These are phyloP conservation scores for Sarocladium kiliense DNA, from an alignment of 2,329 filamentous ascomycete genomes.

Conservation along the genomic window DNA sequence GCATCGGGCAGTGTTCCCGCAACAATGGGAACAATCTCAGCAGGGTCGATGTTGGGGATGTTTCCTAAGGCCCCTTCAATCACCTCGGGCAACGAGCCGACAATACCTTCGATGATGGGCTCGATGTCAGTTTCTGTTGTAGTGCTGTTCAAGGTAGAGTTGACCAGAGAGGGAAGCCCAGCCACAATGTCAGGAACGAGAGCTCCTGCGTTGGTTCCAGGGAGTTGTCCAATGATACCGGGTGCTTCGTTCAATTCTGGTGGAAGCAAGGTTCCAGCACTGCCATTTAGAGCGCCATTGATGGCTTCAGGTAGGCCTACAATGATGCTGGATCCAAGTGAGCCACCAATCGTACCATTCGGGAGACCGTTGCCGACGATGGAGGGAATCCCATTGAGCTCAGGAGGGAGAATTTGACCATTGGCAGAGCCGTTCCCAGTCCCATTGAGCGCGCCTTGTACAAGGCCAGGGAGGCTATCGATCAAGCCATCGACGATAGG, in stretches of 20 bases:
- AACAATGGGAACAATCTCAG: slow-evolving; percentile 2
- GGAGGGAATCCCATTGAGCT: not conserved
- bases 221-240: not conserved
- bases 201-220: not conserved
- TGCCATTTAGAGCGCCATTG: slow-evolving; percentile 1
- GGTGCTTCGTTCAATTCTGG: not conserved
- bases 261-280: not conserved
- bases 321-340: not conserved
- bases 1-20: not conserved
- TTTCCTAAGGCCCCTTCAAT: not conserved
- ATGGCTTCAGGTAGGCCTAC: not conserved
- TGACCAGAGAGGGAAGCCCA: not conserved
- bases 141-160: not conserved
- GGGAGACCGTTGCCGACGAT: not conserved
- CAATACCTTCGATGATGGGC: slow-evolving; percentile 2
- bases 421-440: not conserved
- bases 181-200: slow-evolving; percentile 2
- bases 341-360: not conserved
- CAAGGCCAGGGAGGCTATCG: not conserved
- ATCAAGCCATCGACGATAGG: not conserved
- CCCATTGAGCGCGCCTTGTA: not conserved
- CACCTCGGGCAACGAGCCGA: not conserved
- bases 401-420: not conserved
- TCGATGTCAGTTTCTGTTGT: not conserved
- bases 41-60: not conserved